phyloP scores from a whole-genome alignment of 2,329 filamentous ascomycete genomes.

The Dryadomyces sulphureus region DNA sequence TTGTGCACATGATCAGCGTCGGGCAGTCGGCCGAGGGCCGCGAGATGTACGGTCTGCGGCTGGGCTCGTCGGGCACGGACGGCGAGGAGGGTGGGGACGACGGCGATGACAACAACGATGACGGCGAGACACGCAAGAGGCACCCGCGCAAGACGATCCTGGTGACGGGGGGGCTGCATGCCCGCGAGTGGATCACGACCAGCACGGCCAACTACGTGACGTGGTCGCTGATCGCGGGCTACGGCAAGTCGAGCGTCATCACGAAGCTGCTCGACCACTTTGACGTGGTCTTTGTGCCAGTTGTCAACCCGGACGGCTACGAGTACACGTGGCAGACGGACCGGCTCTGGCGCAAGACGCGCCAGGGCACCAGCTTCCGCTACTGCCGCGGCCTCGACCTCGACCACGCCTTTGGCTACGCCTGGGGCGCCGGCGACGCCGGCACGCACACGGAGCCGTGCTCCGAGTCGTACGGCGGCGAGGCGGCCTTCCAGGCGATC shows the following conservation, averaged over 20 bases:
- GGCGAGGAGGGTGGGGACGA: conserved; percentile 1
- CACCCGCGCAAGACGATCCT: conserved; percentile 19
- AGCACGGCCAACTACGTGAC: conserved; percentile 84
- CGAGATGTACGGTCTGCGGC: conserved; percentile 66
- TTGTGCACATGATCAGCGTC: conserved; percentile 52
- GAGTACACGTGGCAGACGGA: conserved; percentile 87
- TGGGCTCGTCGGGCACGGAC: conserved; percentile 32
- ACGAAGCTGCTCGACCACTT: conserved; percentile 70
- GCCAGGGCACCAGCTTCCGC: conserved; percentile 65
- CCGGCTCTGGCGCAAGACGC: conserved; percentile 87
- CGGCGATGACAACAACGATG: background rate
- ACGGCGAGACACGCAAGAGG: conserved; percentile 5
- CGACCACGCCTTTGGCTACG: conserved; percentile 72
- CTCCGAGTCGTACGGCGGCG: conserved; percentile 78
- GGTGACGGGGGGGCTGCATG: conserved; percentile 76
- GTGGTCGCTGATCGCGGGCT: conserved; percentile 73
- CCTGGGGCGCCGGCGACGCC: conserved; percentile 61
- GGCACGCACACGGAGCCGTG: conserved; percentile 58
- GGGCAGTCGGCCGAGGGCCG: conserved; percentile 82
- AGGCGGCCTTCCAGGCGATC: conserved; percentile 65
- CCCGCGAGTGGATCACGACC: conserved; percentile 90
- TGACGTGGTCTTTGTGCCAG: conserved; percentile 78
- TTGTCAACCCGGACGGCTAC: conserved; percentile 86
- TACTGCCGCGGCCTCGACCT: conserved; percentile 84
- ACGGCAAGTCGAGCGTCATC: conserved; percentile 56